These are phyloP conservation scores for Fusarium sulawesiense DNA, from an alignment of 2,329 filamentous ascomycete species.

Conservation along the genomic window DNA sequence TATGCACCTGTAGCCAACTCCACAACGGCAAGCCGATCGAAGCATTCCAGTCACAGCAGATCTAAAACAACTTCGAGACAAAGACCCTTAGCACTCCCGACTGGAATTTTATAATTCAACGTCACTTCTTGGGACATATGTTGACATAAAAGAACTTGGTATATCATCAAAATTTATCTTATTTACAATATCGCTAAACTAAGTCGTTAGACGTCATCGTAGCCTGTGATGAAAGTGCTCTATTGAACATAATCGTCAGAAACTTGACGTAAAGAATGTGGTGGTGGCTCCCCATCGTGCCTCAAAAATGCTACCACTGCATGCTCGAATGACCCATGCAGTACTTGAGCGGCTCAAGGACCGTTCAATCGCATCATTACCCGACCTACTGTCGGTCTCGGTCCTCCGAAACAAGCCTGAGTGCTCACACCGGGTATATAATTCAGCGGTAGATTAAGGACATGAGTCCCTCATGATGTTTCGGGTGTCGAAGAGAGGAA, in stretches of 20 bases:
- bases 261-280: slow-evolving; percentile 33
- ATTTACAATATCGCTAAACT: slow-evolving; percentile 35
- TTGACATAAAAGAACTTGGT: not conserved
- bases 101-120: slow-evolving; percentile 18
- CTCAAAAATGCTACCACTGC: not conserved
- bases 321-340: slow-evolving; percentile 4
- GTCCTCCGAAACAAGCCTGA: slow-evolving; percentile 32
- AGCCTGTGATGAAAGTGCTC: slow-evolving; percentile 32
- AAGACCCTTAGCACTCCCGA: not conserved
- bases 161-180: slow-evolving; percentile 22
- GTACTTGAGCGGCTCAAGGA: not conserved
- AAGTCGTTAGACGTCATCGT: slow-evolving; percentile 30
- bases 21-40: slow-evolving; percentile 17
- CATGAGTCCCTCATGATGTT: slow-evolving; percentile 29
- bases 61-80: slow-evolving; percentile 11
- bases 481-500: slow-evolving; percentile 12
- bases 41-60: slow-evolving; percentile 8
- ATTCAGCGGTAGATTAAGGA: slow-evolving; percentile 39
- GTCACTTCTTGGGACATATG: not conserved
- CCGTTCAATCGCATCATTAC: slow-evolving; percentile 29
- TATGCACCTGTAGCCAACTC: slow-evolving; percentile 16
- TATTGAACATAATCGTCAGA: slow-evolving; percentile 38
- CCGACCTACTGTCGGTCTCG: slow-evolving; percentile 25
- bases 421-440: slow-evolving; percentile 46
- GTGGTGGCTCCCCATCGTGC: slow-evolving; percentile 14